Base-by-base conservation (phyloP, 148 eudicot genomes). In the Diospyros kaki region DNA sequence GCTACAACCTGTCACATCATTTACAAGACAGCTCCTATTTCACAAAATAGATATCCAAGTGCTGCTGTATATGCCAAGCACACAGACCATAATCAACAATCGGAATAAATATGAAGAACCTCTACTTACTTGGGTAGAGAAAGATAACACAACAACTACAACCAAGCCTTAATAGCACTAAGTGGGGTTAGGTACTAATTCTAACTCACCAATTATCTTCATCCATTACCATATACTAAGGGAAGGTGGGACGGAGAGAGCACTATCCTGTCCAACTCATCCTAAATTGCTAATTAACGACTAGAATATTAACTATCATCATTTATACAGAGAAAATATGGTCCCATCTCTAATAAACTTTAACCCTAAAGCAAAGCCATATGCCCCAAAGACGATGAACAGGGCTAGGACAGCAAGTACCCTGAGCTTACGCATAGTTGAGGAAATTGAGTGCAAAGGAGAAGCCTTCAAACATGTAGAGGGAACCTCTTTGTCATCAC, bases 401-500 rank as follows among this genome's bases (percentile, higher is more conserved):
- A 48, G 8, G 8, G 84, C 77, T 50, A 84, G 68, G 69, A 80
- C 75, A 77, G 82, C 38, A 68, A 83, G 76, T 38, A 82, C 84
- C 79, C 79, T 66, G 68, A 82, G 69, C 82, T 87, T 81, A 77
- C 76, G 62, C 28, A 72, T 14, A 55, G 79, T 60, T 42, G 75
- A 72, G 2, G 62, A 73, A 41, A 75, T 4, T 38, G 43, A 73
- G 12, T 4, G 12, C 55, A 38, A n/a, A 50, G 74, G 75, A 66
- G 2, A 45, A 44, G 2, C 66, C 38, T 39, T 51, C 6, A 60
- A 42, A 61, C 46, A 28, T 28, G 45, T 68, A 55, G 77, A 71
- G 51, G 48, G 61, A 53, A 42, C 73, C 28, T 50, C 39, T 39
- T 69, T 60, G 42, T 50, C 4, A 13, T 18, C 13, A 1, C 58